Evolutionary conservation across 2,329 filamentous ascomycete genomes (phyloP).

Genomic region (Periconia macrospinosa): DNA sequence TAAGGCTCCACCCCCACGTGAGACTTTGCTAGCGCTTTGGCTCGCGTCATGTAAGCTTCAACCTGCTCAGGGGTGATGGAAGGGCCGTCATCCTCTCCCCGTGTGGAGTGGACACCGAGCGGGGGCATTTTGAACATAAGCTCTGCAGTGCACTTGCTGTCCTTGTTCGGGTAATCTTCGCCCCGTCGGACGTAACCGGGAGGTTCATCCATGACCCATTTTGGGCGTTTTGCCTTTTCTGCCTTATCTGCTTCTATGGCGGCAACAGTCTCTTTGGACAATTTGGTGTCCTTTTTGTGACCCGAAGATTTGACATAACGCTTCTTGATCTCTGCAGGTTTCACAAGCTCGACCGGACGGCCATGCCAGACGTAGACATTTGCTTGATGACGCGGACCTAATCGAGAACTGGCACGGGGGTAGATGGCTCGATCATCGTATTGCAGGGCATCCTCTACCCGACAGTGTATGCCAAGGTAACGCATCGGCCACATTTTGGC

Average conservation of each 20-base stretch:
- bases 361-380: conserved; percentile 84
- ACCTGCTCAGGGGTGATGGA: conserved; percentile 61
- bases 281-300: conserved; percentile 74
- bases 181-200: conserved; percentile 82
- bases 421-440: conserved; percentile 95
- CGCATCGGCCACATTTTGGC: conserved; percentile 95
- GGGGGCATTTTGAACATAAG: conserved; percentile 77
- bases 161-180: conserved; percentile 72
- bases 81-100: conserved; percentile 48
- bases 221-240: conserved; percentile 78
- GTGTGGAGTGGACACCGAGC: conserved; percentile 49
- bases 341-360: conserved; percentile 84
- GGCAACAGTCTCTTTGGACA: conserved; percentile 77
- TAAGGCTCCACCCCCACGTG: conserved; percentile 71
- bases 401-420: conserved; percentile 86
- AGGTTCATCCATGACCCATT: conserved; percentile 92
- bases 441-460: conserved; percentile 91
- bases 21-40: conserved; percentile 62
- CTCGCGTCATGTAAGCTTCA: conserved; percentile 74
- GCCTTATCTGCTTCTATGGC: conserved; percentile 80
- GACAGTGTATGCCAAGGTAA: conserved; percentile 93
- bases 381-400: conserved; percentile 90
- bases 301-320: conserved; percentile 63
- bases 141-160: conserved; percentile 73
- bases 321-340: conserved; percentile 82